These are phyloP conservation scores for Astrothelium macrocarpum DNA, from an alignment of 495 filamentous ascomycete genomes.

Conservation along the genomic window DNA sequence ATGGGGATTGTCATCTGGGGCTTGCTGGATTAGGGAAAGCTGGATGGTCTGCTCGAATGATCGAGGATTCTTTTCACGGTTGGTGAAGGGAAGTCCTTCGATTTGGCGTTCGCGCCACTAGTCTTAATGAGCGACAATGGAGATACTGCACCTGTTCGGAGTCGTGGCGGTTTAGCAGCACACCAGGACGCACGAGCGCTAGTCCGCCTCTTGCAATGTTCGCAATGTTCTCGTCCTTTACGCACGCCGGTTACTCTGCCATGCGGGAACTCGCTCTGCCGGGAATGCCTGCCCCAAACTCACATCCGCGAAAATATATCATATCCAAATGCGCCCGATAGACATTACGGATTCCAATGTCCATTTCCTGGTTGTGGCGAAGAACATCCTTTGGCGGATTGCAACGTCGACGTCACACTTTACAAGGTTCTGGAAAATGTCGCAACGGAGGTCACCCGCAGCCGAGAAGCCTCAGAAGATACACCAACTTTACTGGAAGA, in stretches of 20 bases:
- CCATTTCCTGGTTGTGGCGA: slow-evolving; percentile 54
- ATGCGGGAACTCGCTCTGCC: slow-evolving; percentile 73
- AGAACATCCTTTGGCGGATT: slow-evolving; percentile 70
- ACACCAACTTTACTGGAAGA: slow-evolving; percentile 35
- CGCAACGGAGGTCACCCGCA: slow-evolving; percentile 37
- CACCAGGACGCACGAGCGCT: slow-evolving; percentile 47
- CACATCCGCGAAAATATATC: slow-evolving; percentile 57
- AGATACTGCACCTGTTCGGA: slow-evolving; percentile 6
- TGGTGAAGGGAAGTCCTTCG: slow-evolving; percentile 18
- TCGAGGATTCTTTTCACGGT: slow-evolving; percentile 13
- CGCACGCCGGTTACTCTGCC: slow-evolving; percentile 64
- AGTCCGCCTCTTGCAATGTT: slow-evolving; percentile 64
- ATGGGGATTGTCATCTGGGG: neutral
- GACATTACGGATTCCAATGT: slow-evolving; percentile 61
- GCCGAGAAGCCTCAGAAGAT: slow-evolving; percentile 26
- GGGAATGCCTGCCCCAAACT: slow-evolving; percentile 57
- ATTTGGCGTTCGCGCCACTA: slow-evolving; percentile 13
- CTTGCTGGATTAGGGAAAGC: neutral
- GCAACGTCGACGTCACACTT: slow-evolving; percentile 64
- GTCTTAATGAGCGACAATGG: slow-evolving; percentile 25
- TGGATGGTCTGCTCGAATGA: slow-evolving; percentile 7
- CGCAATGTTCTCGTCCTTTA: slow-evolving; percentile 59
- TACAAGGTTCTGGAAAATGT: slow-evolving; percentile 52
- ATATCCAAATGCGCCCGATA: slow-evolving; percentile 56
- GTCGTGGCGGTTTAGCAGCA: slow-evolving; percentile 29